Evolutionary conservation across 768 basidiomycete species (phyloP), one percentile per base, ranked within the genome.

Genomic region (Lentinula aciculospora): DNA sequence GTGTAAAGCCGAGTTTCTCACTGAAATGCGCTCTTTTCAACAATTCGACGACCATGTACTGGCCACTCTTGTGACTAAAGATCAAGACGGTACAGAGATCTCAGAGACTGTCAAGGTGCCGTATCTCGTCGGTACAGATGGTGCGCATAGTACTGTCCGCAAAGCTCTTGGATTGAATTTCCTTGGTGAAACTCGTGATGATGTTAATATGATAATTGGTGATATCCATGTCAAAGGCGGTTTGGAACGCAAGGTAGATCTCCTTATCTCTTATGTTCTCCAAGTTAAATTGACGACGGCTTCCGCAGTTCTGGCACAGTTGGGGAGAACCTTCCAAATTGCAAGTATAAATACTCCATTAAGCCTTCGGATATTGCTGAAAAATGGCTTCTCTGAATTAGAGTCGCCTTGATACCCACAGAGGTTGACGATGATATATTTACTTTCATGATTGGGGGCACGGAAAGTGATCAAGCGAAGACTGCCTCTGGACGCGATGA

Each of bases 1-100:
- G 2, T 60, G 61, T 36, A 39, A 13, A 32, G 58, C 63, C 28
- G 68, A 75, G 47, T 36, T 69, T 19, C 64, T 60, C 13, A 68
- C 67, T 1, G 71, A 68, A 40, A 66, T 75, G 4, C 25, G 45
- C 19, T 66, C 66, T 1, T 68, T 74, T 21, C 66, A 68, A 49
- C 66, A 72, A 42, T 47, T 61, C n/a, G 65, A 59, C 1, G 64
- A 65, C 29, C 62, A 60, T 15, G 62, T 72, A 1, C n/a, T 64
- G 12, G 69, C 67, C 15, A 62, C 59, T 19, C 3, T 71, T 23
- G 39, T 61, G 32, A 54, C 54, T 19, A 48, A 23, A 17, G 29
- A 17, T 23, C 8, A 27, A 3, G 51, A 57, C 7, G 49, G 29
- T 2, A n/a, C 51, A 17, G 51, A 48, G 17, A 32, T 39, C 28